Conservation (phyloP, 2,329 filamentous ascomycete species). For the Alternaria solani region DNA sequence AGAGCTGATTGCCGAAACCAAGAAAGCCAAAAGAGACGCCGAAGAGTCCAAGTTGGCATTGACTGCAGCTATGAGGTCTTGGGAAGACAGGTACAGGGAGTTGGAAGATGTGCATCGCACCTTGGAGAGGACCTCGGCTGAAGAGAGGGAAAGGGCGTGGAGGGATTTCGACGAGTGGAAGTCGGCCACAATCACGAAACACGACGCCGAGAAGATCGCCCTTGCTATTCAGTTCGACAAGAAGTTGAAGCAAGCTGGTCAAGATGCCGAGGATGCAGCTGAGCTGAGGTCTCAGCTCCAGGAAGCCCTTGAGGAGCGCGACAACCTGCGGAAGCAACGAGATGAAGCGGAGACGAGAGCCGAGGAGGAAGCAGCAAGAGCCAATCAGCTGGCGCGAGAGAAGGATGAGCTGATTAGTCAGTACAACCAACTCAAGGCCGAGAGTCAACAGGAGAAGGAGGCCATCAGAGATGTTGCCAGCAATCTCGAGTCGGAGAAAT, state of each 20-base stretch:
- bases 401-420: constrained; percentile 47
- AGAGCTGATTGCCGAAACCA: constrained; percentile 55
- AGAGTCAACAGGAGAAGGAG: constrained; percentile 49
- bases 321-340: constrained; percentile 55
- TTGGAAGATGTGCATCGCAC: constrained; percentile 52
- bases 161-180: constrained; percentile 57
- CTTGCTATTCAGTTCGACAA: constrained; percentile 52
- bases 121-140: constrained; percentile 49
- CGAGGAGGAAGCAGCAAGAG: constrained; percentile 43
- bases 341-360: constrained; percentile 43
- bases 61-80: constrained; percentile 46
- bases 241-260: constrained; percentile 56
- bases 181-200: constrained; percentile 41
- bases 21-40: constrained; percentile 54
- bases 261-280: constrained; percentile 52
- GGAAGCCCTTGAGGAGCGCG: constrained; percentile 58
- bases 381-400: constrained; percentile 43
- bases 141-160: constrained; percentile 45
- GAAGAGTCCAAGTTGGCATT: constrained; percentile 41
- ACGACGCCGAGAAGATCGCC: constrained; percentile 51
- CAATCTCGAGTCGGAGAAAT: constrained; percentile 54
- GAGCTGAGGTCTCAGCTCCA: constrained; percentile 51
- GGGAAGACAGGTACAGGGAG: constrained; percentile 55
- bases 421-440: constrained; percentile 42
- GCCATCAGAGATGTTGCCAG: constrained; percentile 50